Conservation (phyloP, 345 rosid genomes). For the Kandelia obovata region DNA sequence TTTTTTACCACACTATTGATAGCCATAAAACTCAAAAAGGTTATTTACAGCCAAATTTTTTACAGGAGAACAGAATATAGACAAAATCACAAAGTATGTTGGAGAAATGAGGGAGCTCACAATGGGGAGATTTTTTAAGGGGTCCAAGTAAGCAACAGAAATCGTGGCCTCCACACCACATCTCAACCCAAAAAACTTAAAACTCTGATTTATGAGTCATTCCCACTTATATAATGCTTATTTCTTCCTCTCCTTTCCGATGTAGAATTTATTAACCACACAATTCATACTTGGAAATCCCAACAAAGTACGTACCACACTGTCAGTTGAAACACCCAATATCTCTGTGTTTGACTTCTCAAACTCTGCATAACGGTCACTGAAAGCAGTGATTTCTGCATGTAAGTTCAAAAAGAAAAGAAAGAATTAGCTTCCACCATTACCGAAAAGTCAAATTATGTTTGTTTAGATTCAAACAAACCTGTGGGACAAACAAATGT, state of each 20-base stretch:
- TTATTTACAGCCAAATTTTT: background rate
- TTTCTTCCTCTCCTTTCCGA: too few relatives aligned
- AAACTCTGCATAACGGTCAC: slow-evolving; percentile 80
- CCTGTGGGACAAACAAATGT: slow-evolving; percentile 99
- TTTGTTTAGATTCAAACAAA: slow-evolving; percentile 17
- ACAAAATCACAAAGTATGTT: background rate
- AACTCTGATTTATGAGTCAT: too few relatives aligned
- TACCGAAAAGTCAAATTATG: slow-evolving; percentile 6
- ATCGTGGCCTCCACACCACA: too few relatives aligned
- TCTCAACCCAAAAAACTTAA: too few relatives aligned
- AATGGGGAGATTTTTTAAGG: too few relatives aligned
- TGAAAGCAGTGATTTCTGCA: slow-evolving; percentile 97
- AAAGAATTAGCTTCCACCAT: slow-evolving; percentile 15
- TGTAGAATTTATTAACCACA: too few relatives aligned
- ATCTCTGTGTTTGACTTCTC: slow-evolving; percentile 83
- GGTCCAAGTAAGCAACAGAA: too few relatives aligned
- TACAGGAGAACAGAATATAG: background rate
- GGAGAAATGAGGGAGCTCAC: too few relatives aligned
- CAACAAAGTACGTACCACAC: slow-evolving; percentile 61
- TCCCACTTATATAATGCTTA: too few relatives aligned
- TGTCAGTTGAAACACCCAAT: slow-evolving; percentile 82
- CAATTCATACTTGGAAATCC: too few relatives aligned
- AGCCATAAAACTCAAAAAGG: background rate
- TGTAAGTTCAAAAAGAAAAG: slow-evolving; percentile 3
- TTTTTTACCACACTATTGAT: background rate